These are phyloP conservation scores for Phytophthora cajani DNA, from an alignment of 352 stramenopile genomes.

Conservation along the genomic window DNA sequence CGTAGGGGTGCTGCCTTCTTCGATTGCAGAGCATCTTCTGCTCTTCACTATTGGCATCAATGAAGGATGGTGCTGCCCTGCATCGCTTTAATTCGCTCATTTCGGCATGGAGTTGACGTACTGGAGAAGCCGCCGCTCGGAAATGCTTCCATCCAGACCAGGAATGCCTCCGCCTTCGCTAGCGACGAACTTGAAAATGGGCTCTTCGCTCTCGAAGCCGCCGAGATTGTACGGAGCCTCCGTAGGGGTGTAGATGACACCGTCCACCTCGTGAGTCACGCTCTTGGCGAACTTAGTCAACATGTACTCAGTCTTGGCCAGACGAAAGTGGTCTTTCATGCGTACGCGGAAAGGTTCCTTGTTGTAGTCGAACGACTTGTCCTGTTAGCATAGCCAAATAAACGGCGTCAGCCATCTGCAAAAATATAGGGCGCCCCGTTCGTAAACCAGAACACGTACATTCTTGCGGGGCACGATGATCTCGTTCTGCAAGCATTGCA, in stretches of 20 bases:
- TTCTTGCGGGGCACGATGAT: constrained; percentile 88
- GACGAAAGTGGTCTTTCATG: constrained; percentile 91
- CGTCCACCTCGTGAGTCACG: constrained; percentile 88
- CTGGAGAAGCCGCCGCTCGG: constrained; percentile 75
- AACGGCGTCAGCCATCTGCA: constrained; percentile 6
- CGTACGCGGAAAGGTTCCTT: constrained; percentile 88
- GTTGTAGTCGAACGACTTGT: constrained; percentile 77
- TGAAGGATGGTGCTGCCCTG: constrained; percentile 21
- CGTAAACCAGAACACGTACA: constrained; percentile 39
- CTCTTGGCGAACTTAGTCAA: constrained; percentile 87
- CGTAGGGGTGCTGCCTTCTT: constrained; percentile 62
- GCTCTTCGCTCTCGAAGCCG: constrained; percentile 84
- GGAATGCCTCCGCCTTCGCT: constrained; percentile 83
- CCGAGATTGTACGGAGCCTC: constrained; percentile 87
- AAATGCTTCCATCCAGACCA: constrained; percentile 84
- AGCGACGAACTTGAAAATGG: constrained; percentile 91
- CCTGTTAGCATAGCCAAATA: constrained; percentile 34
- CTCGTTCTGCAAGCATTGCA: constrained; percentile 90
- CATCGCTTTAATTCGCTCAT: constrained; percentile 31
- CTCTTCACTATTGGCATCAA: constrained; percentile 16
- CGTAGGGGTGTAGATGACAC: constrained; percentile 87
- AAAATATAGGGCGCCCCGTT: neutral
- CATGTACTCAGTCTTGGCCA: constrained; percentile 88
- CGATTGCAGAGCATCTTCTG: constrained; percentile 22
- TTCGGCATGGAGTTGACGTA: constrained; percentile 84